Percentiles rank a stretch among this genome's conserved stretches.
Conservation (phyloP, 768 basidiomycete species). For the Boletus rufocinnamomeus region DNA sequence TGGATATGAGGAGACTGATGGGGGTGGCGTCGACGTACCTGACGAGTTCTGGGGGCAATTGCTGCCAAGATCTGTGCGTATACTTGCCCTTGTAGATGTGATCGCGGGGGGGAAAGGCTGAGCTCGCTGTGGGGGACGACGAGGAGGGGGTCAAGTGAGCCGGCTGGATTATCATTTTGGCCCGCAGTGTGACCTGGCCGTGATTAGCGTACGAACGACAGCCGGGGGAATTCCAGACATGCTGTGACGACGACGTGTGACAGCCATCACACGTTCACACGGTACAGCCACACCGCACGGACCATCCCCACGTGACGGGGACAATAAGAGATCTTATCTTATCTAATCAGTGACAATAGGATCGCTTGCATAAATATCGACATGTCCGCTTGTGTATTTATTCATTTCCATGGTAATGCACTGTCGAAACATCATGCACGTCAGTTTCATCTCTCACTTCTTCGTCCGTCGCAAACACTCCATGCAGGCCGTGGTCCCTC, state of each 20-base stretch:
- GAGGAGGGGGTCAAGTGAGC: slow-evolving; percentile 17
- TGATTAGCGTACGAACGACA: slow-evolving; percentile 41
- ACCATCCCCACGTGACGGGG: slow-evolving; percentile 17
- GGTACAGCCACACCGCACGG: slow-evolving; percentile 31
- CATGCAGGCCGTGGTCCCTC: neutral
- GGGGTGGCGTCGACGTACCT: slow-evolving; percentile 47
- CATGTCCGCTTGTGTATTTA: neutral
- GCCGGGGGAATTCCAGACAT: slow-evolving; percentile 38
- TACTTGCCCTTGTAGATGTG: slow-evolving; percentile 58
- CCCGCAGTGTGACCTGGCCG: slow-evolving; percentile 39
- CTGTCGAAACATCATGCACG: slow-evolving; percentile 8
- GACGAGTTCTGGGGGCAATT: slow-evolving; percentile 61
- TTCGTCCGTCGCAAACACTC: slow-evolving; percentile 20
- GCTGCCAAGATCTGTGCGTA: slow-evolving; percentile 59
- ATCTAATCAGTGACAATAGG: slow-evolving; percentile 26
- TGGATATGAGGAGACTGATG: slow-evolving; percentile 17
- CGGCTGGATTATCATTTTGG: slow-evolving; percentile 36
- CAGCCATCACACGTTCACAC: slow-evolving; percentile 29
- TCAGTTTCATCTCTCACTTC: slow-evolving; percentile 19
- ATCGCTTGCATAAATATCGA: neutral
- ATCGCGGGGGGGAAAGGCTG: slow-evolving; percentile 18
- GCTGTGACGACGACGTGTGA: slow-evolving; percentile 34
- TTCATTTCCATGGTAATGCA: slow-evolving; percentile 15
- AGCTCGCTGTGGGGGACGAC: slow-evolving; percentile 20
- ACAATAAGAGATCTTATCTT: slow-evolving; percentile 14